Conservation (phyloP, 805 yeast species). For the Candida ulmi region DNA sequence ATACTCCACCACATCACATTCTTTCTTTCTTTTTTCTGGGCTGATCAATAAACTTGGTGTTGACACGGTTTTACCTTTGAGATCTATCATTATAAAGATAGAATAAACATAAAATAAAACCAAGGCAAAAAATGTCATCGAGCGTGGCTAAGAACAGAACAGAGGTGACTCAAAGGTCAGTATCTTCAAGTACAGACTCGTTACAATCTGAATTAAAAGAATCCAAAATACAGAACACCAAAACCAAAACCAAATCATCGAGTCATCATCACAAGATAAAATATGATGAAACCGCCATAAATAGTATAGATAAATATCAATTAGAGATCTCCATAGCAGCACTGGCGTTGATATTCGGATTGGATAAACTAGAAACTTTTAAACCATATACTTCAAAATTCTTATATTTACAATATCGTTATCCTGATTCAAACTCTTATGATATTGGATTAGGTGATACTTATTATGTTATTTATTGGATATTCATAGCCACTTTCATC, state of each 20-base stretch:
- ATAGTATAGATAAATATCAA: slow-evolving; percentile 23
- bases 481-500: slow-evolving; percentile 50
- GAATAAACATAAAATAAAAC: too few relatives aligned
- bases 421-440: slow-evolving; percentile 29
- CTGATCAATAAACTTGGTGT: too few relatives aligned
- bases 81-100: too few relatives aligned
- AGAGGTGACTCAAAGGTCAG: not conserved
- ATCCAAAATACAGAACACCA: too few relatives aligned
- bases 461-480: slow-evolving; percentile 48
- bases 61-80: too few relatives aligned
- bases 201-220: not conserved
- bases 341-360: slow-evolving; percentile 16
- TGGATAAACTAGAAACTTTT: slow-evolving; percentile 23
- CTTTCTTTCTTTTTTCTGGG: too few relatives aligned
- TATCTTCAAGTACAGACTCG: not conserved
- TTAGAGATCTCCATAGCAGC: slow-evolving; percentile 21
- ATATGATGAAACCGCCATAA: slow-evolving; percentile 3
- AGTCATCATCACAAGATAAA: not conserved
- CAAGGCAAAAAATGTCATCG: too few relatives aligned
- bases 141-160: not conserved
- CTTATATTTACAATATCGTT: slow-evolving; percentile 34
- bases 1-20: too few relatives aligned
- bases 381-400: slow-evolving; percentile 31
- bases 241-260: not conserved
- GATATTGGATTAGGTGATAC: slow-evolving; percentile 53